phyloP scores from a whole-genome alignment of 1,284 basidiomycete genomes.

The Inonotus obliquus region DNA sequence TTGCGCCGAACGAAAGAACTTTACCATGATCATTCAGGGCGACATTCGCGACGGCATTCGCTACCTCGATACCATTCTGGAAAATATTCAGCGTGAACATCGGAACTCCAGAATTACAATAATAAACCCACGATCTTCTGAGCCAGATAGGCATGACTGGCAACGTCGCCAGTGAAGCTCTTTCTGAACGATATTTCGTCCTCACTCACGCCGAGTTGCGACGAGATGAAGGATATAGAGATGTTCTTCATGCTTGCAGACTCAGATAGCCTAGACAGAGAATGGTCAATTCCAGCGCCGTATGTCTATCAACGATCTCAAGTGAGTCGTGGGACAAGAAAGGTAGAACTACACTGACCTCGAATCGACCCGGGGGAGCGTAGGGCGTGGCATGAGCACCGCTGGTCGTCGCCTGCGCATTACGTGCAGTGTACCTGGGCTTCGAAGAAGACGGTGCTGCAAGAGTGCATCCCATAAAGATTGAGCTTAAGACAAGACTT shows the following conservation, averaged over 20 bases:
- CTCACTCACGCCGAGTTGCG: constrained; percentile 28
- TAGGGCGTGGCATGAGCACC: neutral
- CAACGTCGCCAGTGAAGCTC: constrained; percentile 29
- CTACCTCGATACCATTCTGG: constrained; percentile 41
- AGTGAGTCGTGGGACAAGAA: neutral
- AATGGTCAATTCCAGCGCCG: constrained; percentile 28
- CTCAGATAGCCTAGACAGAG: constrained; percentile 29
- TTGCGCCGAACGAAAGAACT: constrained; percentile 45
- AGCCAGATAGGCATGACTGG: constrained; percentile 36
- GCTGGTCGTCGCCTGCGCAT: neutral
- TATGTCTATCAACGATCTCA: neutral
- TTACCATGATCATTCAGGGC: constrained; percentile 34
- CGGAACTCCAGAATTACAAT: neutral
- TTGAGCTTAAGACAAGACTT: neutral
- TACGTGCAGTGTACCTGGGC: neutral
- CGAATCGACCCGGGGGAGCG: neutral
- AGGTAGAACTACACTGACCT: neutral
- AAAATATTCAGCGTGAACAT: neutral
- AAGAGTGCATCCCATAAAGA: neutral
- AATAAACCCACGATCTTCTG: constrained; percentile 36
- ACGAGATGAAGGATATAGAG: constrained; percentile 33
- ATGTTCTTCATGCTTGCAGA: constrained; percentile 27
- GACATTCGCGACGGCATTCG: constrained; percentile 46
- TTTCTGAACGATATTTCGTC: constrained; percentile 31
- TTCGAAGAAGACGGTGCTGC: neutral